Conservation (phyloP, 345 rosid genomes). For the Xanthoceras sorbifolium region DNA sequence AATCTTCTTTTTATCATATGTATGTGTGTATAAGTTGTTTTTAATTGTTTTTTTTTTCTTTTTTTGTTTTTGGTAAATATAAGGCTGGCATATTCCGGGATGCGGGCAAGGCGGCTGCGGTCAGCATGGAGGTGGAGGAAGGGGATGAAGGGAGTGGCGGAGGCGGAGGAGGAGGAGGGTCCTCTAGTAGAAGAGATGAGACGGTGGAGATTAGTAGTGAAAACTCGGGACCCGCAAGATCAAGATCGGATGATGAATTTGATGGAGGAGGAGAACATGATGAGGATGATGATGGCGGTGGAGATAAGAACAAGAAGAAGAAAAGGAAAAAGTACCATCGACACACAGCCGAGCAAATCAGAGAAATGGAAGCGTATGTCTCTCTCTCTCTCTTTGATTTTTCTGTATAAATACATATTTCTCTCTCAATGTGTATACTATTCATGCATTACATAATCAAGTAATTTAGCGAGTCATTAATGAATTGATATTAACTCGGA, state of each 20-base stretch:
- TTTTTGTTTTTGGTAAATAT: conserved; percentile 2
- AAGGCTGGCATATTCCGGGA: conserved; percentile 95
- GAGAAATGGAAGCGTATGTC: conserved; percentile 96
- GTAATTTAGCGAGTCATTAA: neutral
- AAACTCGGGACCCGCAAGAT: conserved; percentile 84
- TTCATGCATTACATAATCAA: no score
- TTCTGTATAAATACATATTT: no score
- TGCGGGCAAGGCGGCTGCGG: conserved; percentile 46
- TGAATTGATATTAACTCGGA: neutral
- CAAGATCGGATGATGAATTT: conserved; percentile 78
- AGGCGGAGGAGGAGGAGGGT: conserved; percentile 39
- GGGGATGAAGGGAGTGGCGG: conserved; percentile 67
- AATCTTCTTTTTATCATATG: neutral
- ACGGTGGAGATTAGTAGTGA: conserved; percentile 94
- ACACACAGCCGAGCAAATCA: conserved; percentile 91
- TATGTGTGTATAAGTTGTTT: neutral
- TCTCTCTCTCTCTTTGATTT: neutral
- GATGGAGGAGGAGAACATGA: conserved; percentile 60
- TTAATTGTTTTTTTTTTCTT: neutral
- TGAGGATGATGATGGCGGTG: conserved; percentile 47
- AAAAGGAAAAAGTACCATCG: conserved; percentile 97
- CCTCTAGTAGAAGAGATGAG: conserved; percentile 45
- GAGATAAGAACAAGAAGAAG: conserved; percentile 65
- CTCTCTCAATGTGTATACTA: neutral
- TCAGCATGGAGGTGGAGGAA: conserved; percentile 63